These are phyloP conservation scores for Botrytis deweyae DNA, from an alignment of 2,329 filamentous ascomycete species.

Conservation along the genomic window DNA sequence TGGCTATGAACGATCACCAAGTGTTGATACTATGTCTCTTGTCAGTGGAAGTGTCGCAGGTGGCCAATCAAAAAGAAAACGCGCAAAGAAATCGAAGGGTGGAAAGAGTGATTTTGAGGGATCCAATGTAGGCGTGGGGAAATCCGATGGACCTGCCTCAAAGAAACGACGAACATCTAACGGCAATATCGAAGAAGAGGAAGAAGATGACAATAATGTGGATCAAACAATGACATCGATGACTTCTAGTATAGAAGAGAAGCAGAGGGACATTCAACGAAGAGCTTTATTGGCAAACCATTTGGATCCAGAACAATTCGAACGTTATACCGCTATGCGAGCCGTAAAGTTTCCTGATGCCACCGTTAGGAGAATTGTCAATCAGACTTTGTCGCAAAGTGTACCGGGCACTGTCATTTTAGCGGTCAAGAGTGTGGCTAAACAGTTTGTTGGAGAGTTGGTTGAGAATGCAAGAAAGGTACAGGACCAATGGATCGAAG, in stretches of 20 bases:
- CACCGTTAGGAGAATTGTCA: slow-evolving; percentile 72
- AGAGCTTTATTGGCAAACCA: slow-evolving; percentile 61
- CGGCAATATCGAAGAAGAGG: slow-evolving; percentile 51
- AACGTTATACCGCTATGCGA: slow-evolving; percentile 70
- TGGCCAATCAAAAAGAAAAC: slow-evolving; percentile 54
- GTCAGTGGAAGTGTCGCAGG: slow-evolving; percentile 60
- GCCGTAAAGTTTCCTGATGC: slow-evolving; percentile 66
- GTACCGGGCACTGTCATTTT: slow-evolving; percentile 72
- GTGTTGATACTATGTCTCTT: slow-evolving; percentile 58
- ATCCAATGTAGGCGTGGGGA: slow-evolving; percentile 12
- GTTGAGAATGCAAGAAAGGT: slow-evolving; percentile 70
- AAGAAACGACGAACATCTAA: slow-evolving; percentile 45
- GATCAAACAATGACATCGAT: slow-evolving; percentile 42
- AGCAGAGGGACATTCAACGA: slow-evolving; percentile 59
- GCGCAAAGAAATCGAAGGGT: slow-evolving; percentile 60
- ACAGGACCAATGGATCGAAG: slow-evolving; percentile 68
- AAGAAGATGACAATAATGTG: slow-evolving; percentile 46
- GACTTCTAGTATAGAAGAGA: slow-evolving; percentile 63
- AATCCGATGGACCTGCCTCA: slow-evolving; percentile 45
- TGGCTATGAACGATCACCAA: slow-evolving; percentile 63
- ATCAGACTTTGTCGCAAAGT: slow-evolving; percentile 77
- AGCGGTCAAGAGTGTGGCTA: slow-evolving; percentile 73
- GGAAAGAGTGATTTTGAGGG: slow-evolving; percentile 47
- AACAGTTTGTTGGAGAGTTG: slow-evolving; percentile 74
- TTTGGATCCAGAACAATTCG: slow-evolving; percentile 65